Percentiles rank a stretch among this genome's conserved stretches.
Evolutionary conservation across 371 early-diverging fungal genomes (phyloP).

Genomic region (Homolaphlyctis polyrhiza): DNA sequence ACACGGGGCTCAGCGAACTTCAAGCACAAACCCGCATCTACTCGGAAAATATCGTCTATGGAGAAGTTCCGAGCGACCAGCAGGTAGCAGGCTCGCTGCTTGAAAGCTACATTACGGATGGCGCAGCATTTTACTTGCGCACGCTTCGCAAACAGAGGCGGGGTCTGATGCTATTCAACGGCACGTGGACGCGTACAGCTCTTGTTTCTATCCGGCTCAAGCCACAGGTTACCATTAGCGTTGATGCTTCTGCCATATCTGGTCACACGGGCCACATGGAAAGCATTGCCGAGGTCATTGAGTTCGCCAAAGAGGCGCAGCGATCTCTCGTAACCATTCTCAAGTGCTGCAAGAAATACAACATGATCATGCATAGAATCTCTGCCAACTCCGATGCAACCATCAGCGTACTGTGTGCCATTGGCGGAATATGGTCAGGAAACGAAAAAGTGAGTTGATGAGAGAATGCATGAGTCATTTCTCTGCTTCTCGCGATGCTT

Average conservation of each 20-base stretch:
- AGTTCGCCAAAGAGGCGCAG: background rate
- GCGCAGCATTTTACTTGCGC: slow-evolving; percentile 4
- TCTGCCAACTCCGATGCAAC: background rate
- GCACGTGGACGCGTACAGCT: background rate
- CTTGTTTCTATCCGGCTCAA: background rate
- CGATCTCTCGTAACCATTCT: background rate
- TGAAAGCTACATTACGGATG: slow-evolving; percentile 2
- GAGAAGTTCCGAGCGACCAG: background rate
- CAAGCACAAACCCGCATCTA: background rate
- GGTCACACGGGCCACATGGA: background rate
- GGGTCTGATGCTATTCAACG: background rate
- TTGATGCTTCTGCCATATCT: background rate
- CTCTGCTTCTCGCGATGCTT: too few relatives aligned
- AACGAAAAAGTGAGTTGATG: background rate
- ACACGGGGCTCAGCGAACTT: background rate
- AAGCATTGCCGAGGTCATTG: background rate
- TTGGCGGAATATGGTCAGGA: slow-evolving; percentile 2
- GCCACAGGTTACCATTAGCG: background rate
- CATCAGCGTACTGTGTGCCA: background rate
- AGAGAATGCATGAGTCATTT: too few relatives aligned
- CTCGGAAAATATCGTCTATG: background rate
- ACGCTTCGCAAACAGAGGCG: background rate
- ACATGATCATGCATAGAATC: slow-evolving; percentile 4
- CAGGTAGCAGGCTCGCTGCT: background rate
- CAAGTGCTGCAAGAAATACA: background rate